Conservation (phyloP, 225 moss, liverwort and hornwort genomes). For the Polytrichum commune region DNA sequence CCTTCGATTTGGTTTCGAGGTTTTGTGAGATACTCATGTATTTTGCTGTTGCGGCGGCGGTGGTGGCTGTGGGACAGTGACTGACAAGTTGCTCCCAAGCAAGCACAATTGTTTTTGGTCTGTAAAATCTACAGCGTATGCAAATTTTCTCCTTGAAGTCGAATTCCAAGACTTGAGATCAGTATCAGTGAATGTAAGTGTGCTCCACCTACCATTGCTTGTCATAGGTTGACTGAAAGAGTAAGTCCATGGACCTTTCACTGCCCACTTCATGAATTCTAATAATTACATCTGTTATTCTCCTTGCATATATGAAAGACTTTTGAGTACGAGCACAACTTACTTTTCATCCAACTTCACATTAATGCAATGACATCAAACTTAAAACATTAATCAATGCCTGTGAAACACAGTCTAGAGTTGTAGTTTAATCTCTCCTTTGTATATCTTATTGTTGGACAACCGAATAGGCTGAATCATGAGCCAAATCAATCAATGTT, state of each 20-base stretch:
- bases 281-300: too few species aligned
- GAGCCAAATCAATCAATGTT: too few species aligned
- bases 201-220: not conserved
- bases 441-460: too few species aligned
- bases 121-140: constrained; percentile 18
- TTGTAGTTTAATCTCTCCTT: too few species aligned
- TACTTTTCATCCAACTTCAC: not conserved
- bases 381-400: too few species aligned
- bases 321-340: not conserved
- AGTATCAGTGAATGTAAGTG: constrained; percentile 32
- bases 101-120: constrained; percentile 31
- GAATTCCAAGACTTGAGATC: constrained; percentile 58
- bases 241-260: too few species aligned
- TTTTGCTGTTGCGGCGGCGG: too few species aligned
- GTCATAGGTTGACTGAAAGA: too few species aligned
- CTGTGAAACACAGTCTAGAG: not conserved
- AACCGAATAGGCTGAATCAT: too few species aligned
- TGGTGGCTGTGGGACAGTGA: constrained; percentile 20
- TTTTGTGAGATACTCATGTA: too few species aligned
- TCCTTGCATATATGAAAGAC: not conserved
- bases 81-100: constrained; percentile 37
- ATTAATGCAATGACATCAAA: not conserved
- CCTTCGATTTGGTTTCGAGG: too few species aligned
- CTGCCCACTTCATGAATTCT: too few species aligned
- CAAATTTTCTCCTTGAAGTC: constrained; percentile 46